Evolutionary conservation across 495 filamentous ascomycete genomes (phyloP), one percentile per base, ranked within the genome.

Genomic region (Penicillium daleae): DNA sequence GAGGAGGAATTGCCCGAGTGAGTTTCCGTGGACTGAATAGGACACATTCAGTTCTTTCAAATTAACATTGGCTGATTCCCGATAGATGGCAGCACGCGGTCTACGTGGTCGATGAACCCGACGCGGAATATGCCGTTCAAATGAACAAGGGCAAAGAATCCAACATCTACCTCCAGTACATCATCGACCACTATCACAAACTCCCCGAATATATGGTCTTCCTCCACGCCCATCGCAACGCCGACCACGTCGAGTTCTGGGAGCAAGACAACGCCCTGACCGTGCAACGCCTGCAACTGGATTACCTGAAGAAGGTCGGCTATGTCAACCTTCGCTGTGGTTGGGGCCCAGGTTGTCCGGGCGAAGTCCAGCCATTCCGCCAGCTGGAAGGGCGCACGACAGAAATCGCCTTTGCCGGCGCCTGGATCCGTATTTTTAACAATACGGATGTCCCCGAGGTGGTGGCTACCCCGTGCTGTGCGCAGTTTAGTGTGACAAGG

Each of bases 401-500:
- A 9, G 76, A 71, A 27, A 57, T 67, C n/a, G 72, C 70, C 0
- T 70, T 72, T 44, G 63, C 69, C 0, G 69, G 62, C 10, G 76
- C 73, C 1, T 85, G 81, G 76, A 69, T 70, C 19, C 65, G 69
- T 17, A 74, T 85, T 0, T 84, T 85, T 57, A 82, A 82, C 21
- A 71, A 72, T 27, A 76, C 70, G 54, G 35, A 78, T 35, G 61
- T 84, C 1, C 84, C 84, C 0, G 74, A 78, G 2, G 61, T 77
- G 0, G 66, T 90, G 1, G 83, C 74, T 0, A 75, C 76, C 2
- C 75, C 83, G 12, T 92, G 89, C 66, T 92, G 89, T 71, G 83
- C 87, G 44, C 90, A 92, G 71, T 92, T 92, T 61, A 88, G 85
- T 0, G 87, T 90, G 6, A 81, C 82, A 7, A 70, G 78, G 22